Percentiles rank a stretch among this genome's conserved stretches.
phyloP scores from a whole-genome alignment of 1,284 basidiomycete genomes.

The Cryptococcus depauperatus region DNA sequence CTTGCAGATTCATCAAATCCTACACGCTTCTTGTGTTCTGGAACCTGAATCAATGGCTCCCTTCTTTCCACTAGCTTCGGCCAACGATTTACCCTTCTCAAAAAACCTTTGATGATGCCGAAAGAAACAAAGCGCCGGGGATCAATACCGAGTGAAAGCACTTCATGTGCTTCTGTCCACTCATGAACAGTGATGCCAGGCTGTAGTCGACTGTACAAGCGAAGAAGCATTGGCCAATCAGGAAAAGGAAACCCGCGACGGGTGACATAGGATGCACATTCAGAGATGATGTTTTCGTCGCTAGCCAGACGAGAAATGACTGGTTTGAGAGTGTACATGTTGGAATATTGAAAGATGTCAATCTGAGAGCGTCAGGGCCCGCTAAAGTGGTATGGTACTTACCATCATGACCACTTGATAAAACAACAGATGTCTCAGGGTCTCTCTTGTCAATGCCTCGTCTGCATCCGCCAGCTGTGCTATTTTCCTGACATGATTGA shows the following conservation, averaged over 20 bases:
- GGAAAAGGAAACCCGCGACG: constrained; percentile 51
- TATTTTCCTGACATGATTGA: constrained; percentile 83
- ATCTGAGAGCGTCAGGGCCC: constrained; percentile 44
- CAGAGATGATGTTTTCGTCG: constrained; percentile 69
- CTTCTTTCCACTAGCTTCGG: constrained; percentile 52
- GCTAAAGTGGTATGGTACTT: constrained; percentile 4
- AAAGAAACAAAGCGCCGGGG: constrained; percentile 92
- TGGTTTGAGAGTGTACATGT: constrained; percentile 86
- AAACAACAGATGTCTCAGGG: constrained; percentile 88
- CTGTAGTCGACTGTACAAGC: constrained; percentile 77
- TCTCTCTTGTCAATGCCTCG: constrained; percentile 69
- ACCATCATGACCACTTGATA: constrained; percentile 89
- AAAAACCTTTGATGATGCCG: constrained; percentile 97
- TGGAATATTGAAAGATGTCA: constrained; percentile 96
- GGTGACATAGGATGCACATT: constrained; percentile 84
- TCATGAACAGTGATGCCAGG: constrained; percentile 75
- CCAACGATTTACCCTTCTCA: constrained; percentile 85
- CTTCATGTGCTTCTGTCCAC: constrained; percentile 77
- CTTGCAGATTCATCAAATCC: constrained; percentile 24
- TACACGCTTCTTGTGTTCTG: constrained; percentile 13
- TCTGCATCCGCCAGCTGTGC: constrained; percentile 89
- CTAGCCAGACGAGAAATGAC: constrained; percentile 76
- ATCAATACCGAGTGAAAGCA: constrained; percentile 71
- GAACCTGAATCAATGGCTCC: constrained; percentile 16
- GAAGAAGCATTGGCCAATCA: constrained; percentile 75